Evolutionary conservation across 352 stramenopile genomes (phyloP).

Genomic region (Elongisporangium senticosum): DNA sequence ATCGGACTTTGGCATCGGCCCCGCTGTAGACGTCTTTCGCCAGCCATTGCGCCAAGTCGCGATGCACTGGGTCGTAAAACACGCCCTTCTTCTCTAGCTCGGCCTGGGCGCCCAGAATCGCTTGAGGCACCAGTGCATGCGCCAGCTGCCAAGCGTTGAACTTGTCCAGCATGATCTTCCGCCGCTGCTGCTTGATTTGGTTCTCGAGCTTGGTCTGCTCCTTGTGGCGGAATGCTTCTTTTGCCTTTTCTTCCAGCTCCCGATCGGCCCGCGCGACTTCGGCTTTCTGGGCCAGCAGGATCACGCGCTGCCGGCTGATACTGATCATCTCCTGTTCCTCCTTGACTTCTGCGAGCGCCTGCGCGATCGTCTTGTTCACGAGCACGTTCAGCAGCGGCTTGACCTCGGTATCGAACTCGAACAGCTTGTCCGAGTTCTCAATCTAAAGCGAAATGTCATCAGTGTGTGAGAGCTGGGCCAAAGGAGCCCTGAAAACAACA

Average conservation of each 20-base stretch:
- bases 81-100: conserved; percentile 42
- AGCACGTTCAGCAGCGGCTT: conserved; percentile 68
- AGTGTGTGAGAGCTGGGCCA: not conserved
- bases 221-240: conserved; percentile 41
- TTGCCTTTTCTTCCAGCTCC: conserved; percentile 49
- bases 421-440: conserved; percentile 59
- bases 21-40: conserved; percentile 28
- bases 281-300: conserved; percentile 38
- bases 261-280: conserved; percentile 33
- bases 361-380: conserved; percentile 78
- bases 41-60: conserved; percentile 43
- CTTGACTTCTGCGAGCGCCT: conserved; percentile 70
- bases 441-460: conserved; percentile 30
- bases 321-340: conserved; percentile 64
- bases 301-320: conserved; percentile 29
- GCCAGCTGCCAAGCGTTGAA: conserved; percentile 57
- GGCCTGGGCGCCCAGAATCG: conserved; percentile 19
- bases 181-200: conserved; percentile 27
- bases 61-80: conserved; percentile 62
- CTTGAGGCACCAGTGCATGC: conserved; percentile 32
- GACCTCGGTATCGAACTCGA: conserved; percentile 80
- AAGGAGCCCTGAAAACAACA: not conserved
- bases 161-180: conserved; percentile 46
- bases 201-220: conserved; percentile 41
- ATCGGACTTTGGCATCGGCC: conserved; percentile 34